Percentiles rank a stretch among this genome's conserved stretches.
Conservation (phyloP, 495 filamentous ascomycete species). For the Podospora sp. region DNA sequence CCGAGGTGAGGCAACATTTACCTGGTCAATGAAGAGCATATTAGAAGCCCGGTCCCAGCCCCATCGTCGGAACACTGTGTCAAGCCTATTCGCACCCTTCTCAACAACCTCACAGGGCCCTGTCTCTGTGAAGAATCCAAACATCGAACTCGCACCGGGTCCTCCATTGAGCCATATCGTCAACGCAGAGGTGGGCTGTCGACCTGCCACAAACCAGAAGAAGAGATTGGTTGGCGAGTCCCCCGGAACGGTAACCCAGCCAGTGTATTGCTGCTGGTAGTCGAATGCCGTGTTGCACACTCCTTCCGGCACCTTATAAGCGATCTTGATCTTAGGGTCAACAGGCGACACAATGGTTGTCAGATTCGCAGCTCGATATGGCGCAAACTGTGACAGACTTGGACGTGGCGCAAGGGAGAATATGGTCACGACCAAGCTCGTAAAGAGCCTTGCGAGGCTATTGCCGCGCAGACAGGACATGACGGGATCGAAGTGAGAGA, state of each 20-base stretch:
- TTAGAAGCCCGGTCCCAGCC: slow-evolving; percentile 75
- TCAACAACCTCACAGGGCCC: slow-evolving; percentile 50
- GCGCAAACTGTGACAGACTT: slow-evolving; percentile 24
- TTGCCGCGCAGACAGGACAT: background rate
- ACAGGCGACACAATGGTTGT: slow-evolving; percentile 59
- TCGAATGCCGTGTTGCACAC: slow-evolving; percentile 59
- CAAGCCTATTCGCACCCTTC: slow-evolving; percentile 54
- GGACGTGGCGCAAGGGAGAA: slow-evolving; percentile 4
- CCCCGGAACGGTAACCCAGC: slow-evolving; percentile 52
- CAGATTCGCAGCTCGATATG: slow-evolving; percentile 33
- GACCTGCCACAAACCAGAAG: slow-evolving; percentile 75
- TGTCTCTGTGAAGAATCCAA: slow-evolving; percentile 68
- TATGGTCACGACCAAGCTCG: slow-evolving; percentile 7
- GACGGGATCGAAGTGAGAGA: too few species aligned
- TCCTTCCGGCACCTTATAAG: slow-evolving; percentile 59
- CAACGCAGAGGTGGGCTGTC: slow-evolving; percentile 60
- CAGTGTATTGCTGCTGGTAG: slow-evolving; percentile 56
- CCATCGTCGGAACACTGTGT: slow-evolving; percentile 48
- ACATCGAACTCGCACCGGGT: slow-evolving; percentile 64
- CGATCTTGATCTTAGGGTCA: slow-evolving; percentile 60
- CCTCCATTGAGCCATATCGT: slow-evolving; percentile 74
- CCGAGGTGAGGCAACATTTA: slow-evolving; percentile 6
- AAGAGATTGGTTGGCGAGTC: slow-evolving; percentile 70
- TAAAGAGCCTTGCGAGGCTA: slow-evolving; percentile 7
- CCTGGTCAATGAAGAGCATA: slow-evolving; percentile 73